These are phyloP conservation scores for Leccinum colubrinum DNA, from an alignment of 1,284 basidiomycete species.

Conservation along the genomic window DNA sequence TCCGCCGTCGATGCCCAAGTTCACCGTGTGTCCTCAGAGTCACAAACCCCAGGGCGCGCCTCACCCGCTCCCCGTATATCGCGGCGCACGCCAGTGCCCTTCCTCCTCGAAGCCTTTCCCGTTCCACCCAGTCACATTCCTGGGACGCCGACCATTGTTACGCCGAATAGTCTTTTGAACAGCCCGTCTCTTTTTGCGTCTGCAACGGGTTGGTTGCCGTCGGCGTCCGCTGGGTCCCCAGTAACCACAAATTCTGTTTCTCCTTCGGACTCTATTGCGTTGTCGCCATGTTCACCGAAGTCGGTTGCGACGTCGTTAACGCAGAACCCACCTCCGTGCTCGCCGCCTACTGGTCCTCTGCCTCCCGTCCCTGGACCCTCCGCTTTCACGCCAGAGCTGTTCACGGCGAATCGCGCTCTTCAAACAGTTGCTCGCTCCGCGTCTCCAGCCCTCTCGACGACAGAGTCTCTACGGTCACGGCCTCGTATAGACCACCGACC, in stretches of 20 bases:
- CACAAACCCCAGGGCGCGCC: conserved; percentile 24
- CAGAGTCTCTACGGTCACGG: conserved; percentile 19
- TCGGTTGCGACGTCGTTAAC: neutral
- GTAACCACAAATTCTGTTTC: conserved; percentile 1
- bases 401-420: conserved; percentile 15
- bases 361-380: conserved; percentile 31
- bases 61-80: conserved; percentile 28
- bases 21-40: conserved; percentile 29
- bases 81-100: conserved; percentile 32
- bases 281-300: conserved; percentile 18
- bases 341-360: conserved; percentile 30
- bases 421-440: conserved; percentile 16
- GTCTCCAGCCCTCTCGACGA: conserved; percentile 22
- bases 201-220: conserved; percentile 5
- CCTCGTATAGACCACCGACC: conserved; percentile 19
- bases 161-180: conserved; percentile 6
- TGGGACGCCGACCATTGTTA: conserved; percentile 19
- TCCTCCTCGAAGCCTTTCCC: conserved; percentile 33
- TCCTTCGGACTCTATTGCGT: neutral
- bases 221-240: conserved; percentile 4
- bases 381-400: conserved; percentile 18
- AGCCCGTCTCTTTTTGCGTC: conserved; percentile 17
- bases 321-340: conserved; percentile 31
- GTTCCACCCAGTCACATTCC: conserved; percentile 33
- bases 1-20: conserved; percentile 9